These are phyloP conservation scores for Mortierella sp. DNA, from an alignment of 371 early-diverging fungal species.

Conservation along the genomic window DNA sequence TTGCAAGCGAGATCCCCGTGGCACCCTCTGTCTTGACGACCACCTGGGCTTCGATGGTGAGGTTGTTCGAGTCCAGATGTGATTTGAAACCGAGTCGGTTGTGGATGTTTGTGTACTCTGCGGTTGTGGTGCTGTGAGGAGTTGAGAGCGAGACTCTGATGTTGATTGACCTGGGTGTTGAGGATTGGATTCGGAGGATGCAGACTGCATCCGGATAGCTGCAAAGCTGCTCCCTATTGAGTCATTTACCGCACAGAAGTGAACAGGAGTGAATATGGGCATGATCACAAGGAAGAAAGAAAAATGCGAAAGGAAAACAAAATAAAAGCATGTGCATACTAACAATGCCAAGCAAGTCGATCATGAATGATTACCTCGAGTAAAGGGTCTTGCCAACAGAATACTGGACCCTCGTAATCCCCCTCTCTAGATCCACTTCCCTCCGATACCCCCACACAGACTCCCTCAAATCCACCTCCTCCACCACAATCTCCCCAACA, in stretches of 20 bases:
- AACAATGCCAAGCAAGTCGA: background rate
- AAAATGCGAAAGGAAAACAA: background rate
- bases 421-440: conserved; percentile 32
- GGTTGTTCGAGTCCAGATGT: conserved; percentile 39
- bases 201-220: conserved; percentile 46
- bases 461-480: conserved; percentile 34
- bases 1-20: conserved; percentile 42
- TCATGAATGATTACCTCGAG: conserved; percentile 27
- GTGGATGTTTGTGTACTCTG: conserved; percentile 46
- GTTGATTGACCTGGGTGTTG: conserved; percentile 38
- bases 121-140: background rate
- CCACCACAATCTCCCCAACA: conserved; percentile 41
- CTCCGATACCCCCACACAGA: conserved; percentile 32
- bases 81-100: conserved; percentile 42
- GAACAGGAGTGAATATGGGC: background rate
- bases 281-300: background rate
- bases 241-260: background rate
- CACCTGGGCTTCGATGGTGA: conserved; percentile 48
- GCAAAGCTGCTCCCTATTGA: conserved; percentile 51
- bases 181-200: conserved; percentile 33
- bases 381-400: conserved; percentile 19
- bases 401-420: conserved; percentile 28
- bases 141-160: conserved; percentile 40
- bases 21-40: conserved; percentile 48
- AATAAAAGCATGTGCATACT: background rate